Percentiles rank a stretch among this genome's conserved stretches.
Conservation (phyloP, 2,329 filamentous ascomycete species). For the Stagonosporopsis chrysanthemi region DNA sequence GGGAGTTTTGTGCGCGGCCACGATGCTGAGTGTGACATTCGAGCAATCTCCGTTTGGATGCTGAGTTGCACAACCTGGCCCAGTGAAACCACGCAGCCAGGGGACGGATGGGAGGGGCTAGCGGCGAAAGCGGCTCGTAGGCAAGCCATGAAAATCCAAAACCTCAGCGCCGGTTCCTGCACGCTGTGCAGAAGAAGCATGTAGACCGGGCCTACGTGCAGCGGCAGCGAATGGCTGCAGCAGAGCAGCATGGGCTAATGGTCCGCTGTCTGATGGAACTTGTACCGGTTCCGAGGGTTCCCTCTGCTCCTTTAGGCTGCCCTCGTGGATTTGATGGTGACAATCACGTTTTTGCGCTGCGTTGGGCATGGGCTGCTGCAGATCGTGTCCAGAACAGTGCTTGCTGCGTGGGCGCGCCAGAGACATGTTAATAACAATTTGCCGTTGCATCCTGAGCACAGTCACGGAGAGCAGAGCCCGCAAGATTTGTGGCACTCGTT, state of each 20-base stretch:
- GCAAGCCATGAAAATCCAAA: constrained; percentile 5
- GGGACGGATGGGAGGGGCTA: constrained; percentile 8
- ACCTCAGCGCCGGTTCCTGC: constrained; percentile 14
- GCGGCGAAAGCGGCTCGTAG: constrained; percentile 7
- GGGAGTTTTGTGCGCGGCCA: constrained; percentile 2
- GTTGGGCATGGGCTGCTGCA: constrained; percentile 16
- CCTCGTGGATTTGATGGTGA: constrained; percentile 10
- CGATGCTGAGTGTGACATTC: constrained; percentile 4
- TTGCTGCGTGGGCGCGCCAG: constrained; percentile 10
- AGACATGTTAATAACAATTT: constrained; percentile 15
- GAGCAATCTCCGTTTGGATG: constrained; percentile 15
- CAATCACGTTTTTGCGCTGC: constrained; percentile 14
- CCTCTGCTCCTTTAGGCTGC: not conserved
- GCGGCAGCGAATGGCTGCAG: constrained; percentile 8
- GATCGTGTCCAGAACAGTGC: constrained; percentile 19
- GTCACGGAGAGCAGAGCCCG: not conserved
- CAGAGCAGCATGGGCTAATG: constrained; percentile 3
- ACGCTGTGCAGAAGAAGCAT: constrained; percentile 18
- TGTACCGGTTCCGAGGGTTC: constrained; percentile 8
- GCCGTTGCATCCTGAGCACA: constrained; percentile 12
- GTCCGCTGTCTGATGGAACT: constrained; percentile 4
- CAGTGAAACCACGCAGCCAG: constrained; percentile 15
- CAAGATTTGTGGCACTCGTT: constrained; percentile 15
- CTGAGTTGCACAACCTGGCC: constrained; percentile 10
- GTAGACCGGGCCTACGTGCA: constrained; percentile 11